Base-by-base conservation (phyloP, 129 eudicot genomes). In the Ambrosia trifida region DNA sequence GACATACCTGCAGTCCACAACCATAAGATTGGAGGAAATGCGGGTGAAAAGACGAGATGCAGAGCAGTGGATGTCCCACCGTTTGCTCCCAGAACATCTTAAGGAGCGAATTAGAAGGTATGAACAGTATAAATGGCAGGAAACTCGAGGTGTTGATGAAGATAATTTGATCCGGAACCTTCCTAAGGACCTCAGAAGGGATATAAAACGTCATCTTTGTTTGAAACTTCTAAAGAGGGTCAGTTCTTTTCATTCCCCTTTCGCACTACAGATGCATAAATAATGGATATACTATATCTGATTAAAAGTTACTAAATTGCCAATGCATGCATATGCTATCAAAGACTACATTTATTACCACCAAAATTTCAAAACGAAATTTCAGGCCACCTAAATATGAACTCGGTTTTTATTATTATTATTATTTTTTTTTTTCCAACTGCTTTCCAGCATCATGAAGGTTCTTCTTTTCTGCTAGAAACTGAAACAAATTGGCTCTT, bases 1-100 rank as follows among this genome's bases (percentile, higher is more conserved):
- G 97, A 90, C 99, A 59, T 95, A 88, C 79, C 86, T 90, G 78
- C 99, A 95, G 78, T 95, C 99, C 2, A 86, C 96, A 56, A 88
- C 99, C 5, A 82, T 76, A 81, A 77, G 99, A 59, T 75, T 95
- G 68, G 99, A 95, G 83, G 99, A 95, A 82, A 90, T 90, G 99
- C 79, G 99, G 79, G 93, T 95, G 66, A 95, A 95, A 83, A 84
- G 92, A 76, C 91, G 96, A 61, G 99, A 95, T 38, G 89, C 99
- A 11, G 97, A 95, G 70, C 97, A 95, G 76, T 95, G 99, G 99
- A 95, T 95, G 99, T 80, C 96, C 40, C 99, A 95, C 58, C 96
- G 99, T 12, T 76, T 90, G 61, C 96, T 95, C 74, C 99, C 99
- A 0, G 85, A 83, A 19, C 69, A 73, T 74, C 79, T 95, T 32